Evolutionary conservation across 805 yeast species (phyloP).

Genomic region (Saccharomycopsis oosterbeekiorum): DNA sequence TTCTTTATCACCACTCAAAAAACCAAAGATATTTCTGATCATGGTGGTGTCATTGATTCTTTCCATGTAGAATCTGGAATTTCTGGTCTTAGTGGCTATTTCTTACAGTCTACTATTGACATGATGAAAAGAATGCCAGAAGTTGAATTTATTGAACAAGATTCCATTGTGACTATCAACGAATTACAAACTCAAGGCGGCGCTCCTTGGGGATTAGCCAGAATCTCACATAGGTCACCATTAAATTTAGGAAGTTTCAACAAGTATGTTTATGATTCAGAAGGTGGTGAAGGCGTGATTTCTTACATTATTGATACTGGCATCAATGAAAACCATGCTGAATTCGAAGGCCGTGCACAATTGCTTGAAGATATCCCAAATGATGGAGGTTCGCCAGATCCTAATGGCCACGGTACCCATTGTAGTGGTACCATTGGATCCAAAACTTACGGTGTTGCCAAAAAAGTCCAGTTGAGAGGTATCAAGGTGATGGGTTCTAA

Average conservation of each 20-base stretch:
- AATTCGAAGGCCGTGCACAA: conserved; percentile 72
- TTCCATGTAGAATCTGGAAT: conserved; percentile 4
- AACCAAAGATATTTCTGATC: conserved; percentile 16
- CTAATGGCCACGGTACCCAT: conserved; percentile 93
- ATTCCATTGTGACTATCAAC: conserved; percentile 56
- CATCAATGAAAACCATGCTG: conserved; percentile 61
- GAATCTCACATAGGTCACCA: conserved; percentile 75
- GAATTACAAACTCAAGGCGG: conserved; percentile 64
- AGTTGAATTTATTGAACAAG: conserved; percentile 57
- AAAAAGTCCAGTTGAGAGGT: conserved; percentile 68
- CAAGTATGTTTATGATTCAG: conserved; percentile 61
- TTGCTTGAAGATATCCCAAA: conserved; percentile 81
- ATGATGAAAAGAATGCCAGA: conserved; percentile 56
- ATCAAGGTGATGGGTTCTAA: conserved; percentile 75
- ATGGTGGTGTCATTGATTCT: conserved; percentile 6
- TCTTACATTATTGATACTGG: conserved; percentile 90
- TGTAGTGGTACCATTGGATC: conserved; percentile 95
- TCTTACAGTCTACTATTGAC: conserved; percentile 65
- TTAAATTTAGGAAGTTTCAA: conserved; percentile 60
- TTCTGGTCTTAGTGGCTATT: conserved; percentile 75
- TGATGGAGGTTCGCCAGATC: conserved; percentile 60
- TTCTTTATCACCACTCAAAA: conserved; percentile 30
- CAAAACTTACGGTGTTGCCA: conserved; percentile 72
- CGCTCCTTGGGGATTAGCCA: conserved; percentile 92
- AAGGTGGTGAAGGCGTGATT: conserved; percentile 77